phyloP scores from a whole-genome alignment of 1,284 basidiomycete species.

The Ganoderma lucidum region DNA sequence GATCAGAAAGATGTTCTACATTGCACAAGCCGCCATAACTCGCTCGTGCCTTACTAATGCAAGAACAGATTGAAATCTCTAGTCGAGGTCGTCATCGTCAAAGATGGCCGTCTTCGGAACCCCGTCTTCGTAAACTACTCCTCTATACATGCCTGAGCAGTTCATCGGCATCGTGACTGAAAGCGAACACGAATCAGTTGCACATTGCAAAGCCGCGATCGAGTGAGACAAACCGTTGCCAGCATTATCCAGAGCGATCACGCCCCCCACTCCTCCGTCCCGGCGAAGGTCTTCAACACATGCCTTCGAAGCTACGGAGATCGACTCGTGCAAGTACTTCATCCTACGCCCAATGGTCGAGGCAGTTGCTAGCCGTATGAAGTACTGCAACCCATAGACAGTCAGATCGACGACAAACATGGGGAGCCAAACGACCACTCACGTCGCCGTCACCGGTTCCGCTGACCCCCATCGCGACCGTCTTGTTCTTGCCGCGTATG shows the following conservation, averaged over 20 bases:
- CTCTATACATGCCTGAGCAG: constrained; percentile 83
- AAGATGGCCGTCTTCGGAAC: constrained; percentile 80
- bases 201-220: too few relatives aligned
- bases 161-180: constrained; percentile 76
- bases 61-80: background rate
- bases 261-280: constrained; percentile 71
- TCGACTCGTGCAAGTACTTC: constrained; percentile 63
- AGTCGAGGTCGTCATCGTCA: constrained; percentile 65
- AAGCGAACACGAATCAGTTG: background rate
- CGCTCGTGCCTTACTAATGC: background rate
- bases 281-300: constrained; percentile 62
- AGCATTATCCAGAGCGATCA: constrained; percentile 67
- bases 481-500: constrained; percentile 45
- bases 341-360: constrained; percentile 73
- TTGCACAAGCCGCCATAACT: too few relatives aligned
- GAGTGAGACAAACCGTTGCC: constrained; percentile 32
- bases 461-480: constrained; percentile 76
- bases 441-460: constrained; percentile 89
- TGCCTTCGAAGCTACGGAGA: constrained; percentile 60
- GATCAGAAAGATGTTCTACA: too few relatives aligned
- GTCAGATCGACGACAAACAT: background rate
- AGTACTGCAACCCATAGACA: constrained; percentile 59
- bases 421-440: constrained; percentile 11
- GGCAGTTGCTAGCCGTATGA: constrained; percentile 75
- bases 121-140: constrained; percentile 73